A percentile compares a stretch with the other conserved stretches of the same genome.
Conservation (phyloP, 2,329 filamentous ascomycete species). For the Pestalotiopsis sp. region DNA sequence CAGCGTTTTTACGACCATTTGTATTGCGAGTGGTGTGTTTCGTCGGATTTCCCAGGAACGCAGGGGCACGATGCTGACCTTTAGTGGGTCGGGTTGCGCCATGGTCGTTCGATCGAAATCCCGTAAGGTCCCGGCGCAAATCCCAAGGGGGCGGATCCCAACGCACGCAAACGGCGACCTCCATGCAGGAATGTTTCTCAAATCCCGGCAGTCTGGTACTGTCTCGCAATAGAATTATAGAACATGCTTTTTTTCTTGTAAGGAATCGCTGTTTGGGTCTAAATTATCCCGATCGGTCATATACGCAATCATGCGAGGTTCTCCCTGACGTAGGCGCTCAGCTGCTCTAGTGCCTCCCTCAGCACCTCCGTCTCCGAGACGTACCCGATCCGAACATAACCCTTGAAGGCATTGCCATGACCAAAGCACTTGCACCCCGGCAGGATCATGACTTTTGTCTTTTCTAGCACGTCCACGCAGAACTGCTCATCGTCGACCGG, state of each 20-base stretch:
- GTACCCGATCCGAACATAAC: constrained; percentile 79
- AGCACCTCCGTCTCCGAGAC: constrained; percentile 73
- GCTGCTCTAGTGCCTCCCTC: constrained; percentile 60
- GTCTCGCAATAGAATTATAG: background rate
- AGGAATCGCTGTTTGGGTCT: background rate
- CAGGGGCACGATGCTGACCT: constrained; percentile 2
- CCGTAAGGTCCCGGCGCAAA: background rate
- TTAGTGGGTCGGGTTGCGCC: constrained; percentile 11
- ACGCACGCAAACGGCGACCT: background rate
- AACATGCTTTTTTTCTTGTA: background rate
- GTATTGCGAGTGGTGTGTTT: constrained; percentile 13
- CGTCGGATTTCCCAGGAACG: constrained; percentile 11
- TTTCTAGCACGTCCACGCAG: constrained; percentile 67
- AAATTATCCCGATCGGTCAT: background rate
- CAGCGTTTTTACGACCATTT: background rate
- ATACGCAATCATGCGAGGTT: constrained; percentile 22
- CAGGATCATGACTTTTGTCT: constrained; percentile 73
- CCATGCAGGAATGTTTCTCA: background rate
- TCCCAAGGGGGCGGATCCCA: background rate
- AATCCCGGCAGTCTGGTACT: background rate
- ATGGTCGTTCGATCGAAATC: constrained; percentile 11
- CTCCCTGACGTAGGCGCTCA: constrained; percentile 43
- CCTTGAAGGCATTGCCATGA: constrained; percentile 63
- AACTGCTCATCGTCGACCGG: constrained; percentile 74
- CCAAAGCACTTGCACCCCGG: constrained; percentile 79